Evolutionary conservation across 441 rosid species (phyloP).

Genomic region (Viola pubescens): DNA sequence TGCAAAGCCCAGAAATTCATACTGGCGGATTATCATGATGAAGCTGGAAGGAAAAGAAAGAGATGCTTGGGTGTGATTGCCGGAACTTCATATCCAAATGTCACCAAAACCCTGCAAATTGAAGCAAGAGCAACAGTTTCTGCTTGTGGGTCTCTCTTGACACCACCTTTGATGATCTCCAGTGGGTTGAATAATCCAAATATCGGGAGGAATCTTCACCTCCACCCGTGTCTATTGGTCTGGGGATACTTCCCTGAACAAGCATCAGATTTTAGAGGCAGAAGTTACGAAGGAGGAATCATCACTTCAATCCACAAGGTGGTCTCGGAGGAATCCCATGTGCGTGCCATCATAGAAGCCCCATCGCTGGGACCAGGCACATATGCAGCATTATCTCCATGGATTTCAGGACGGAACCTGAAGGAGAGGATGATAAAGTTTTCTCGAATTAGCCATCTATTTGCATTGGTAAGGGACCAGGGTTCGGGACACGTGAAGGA

Average conservation of each 20-base stretch:
- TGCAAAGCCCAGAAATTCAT: constrained; percentile 57
- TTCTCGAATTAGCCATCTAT: constrained; percentile 42
- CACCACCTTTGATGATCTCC: constrained; percentile 61
- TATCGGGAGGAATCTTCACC: constrained; percentile 60
- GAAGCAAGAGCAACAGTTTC: constrained; percentile 63
- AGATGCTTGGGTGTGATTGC: constrained; percentile 60
- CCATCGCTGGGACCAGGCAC: constrained; percentile 52
- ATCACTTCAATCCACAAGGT: constrained; percentile 54
- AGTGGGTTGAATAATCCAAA: constrained; percentile 59
- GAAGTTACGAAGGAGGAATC: constrained; percentile 55
- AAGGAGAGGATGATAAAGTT: constrained; percentile 52
- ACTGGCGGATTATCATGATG: constrained; percentile 21
- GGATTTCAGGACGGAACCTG: constrained; percentile 54
- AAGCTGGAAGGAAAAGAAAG: constrained; percentile 20
- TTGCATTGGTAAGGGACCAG: constrained; percentile 42
- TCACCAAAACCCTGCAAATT: constrained; percentile 40
- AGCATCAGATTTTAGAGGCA: constrained; percentile 33
- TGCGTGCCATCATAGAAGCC: constrained; percentile 47
- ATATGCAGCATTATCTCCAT: constrained; percentile 42
- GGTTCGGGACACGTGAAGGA: constrained; percentile 53
- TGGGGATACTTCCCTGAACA: constrained; percentile 78
- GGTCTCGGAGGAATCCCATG: constrained; percentile 22
- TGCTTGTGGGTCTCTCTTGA: constrained; percentile 56
- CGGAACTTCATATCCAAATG: constrained; percentile 21
- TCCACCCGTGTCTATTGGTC: constrained; percentile 55